Percentiles rank a stretch among this genome's conserved stretches.
Conservation (phyloP, 495 filamentous ascomycete genomes). For the Ascobolus immersus region DNA sequence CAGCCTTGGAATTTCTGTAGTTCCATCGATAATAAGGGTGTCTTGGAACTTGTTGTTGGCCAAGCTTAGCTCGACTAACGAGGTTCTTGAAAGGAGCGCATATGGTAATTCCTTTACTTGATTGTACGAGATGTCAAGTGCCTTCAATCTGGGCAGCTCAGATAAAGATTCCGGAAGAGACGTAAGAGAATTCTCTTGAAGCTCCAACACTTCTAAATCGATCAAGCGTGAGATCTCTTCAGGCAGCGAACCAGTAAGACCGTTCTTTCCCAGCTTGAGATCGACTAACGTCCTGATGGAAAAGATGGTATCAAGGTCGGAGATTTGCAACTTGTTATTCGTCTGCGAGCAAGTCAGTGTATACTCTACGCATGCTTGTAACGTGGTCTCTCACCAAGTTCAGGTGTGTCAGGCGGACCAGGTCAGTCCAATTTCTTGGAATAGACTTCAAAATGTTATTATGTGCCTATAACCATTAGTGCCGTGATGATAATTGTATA, state of each 20-base stretch:
- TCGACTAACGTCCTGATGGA: conserved; percentile 48
- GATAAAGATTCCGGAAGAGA: conserved; percentile 41
- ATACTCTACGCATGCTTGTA: too few species aligned
- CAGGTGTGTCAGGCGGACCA: conserved; percentile 35
- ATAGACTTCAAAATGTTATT: conserved; percentile 42
- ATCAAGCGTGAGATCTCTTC: conserved; percentile 29
- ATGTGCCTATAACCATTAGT: conserved; percentile 11
- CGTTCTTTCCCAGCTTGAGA: conserved; percentile 58
- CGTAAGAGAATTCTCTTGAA: conserved; percentile 60
- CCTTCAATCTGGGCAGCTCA: conserved; percentile 36
- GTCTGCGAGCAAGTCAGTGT: conserved; percentile 27
- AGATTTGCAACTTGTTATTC: conserved; percentile 49
- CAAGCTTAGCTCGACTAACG: conserved; percentile 47
- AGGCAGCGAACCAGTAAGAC: conserved; percentile 38
- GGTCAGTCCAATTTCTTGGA: conserved; percentile 37
- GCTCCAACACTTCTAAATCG: conserved; percentile 51
- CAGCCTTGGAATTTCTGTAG: conserved; percentile 32
- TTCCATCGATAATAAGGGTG: conserved; percentile 35
- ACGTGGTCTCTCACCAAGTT: conserved; percentile 36
- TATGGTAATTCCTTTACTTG: conserved; percentile 42
- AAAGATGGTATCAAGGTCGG: conserved; percentile 41
- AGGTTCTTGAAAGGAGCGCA: conserved; percentile 34
- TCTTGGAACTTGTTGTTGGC: conserved; percentile 56
- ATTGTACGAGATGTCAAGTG: conserved; percentile 58
- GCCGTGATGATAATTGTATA: not conserved